Conservation (phyloP, 2,329 filamentous ascomycete species). For the Orbilia quercus region DNA sequence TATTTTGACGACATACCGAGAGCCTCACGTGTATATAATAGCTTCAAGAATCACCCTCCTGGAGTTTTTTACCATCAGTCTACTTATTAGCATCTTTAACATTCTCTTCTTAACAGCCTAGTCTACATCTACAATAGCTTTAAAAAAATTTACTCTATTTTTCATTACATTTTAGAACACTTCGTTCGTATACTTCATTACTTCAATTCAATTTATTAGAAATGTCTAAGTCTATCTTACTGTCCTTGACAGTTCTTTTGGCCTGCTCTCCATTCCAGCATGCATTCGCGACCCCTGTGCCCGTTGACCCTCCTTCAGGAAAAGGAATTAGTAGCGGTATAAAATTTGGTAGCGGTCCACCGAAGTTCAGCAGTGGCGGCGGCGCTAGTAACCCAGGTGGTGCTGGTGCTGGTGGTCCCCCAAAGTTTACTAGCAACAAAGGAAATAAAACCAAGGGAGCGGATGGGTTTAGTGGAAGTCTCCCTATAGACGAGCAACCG, state of each 20-base stretch:
- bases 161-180: too few relatives aligned
- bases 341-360: slow-evolving; percentile 20
- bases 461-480: slow-evolving; percentile 12
- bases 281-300: slow-evolving; percentile 14
- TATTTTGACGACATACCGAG: too few relatives aligned
- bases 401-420: slow-evolving; percentile 3
- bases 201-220: background rate
- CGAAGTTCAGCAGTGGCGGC: slow-evolving; percentile 5
- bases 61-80: too few relatives aligned
- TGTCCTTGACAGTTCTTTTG: background rate
- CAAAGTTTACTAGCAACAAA: slow-evolving; percentile 22
- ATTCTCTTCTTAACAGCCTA: too few relatives aligned
- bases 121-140: too few relatives aligned
- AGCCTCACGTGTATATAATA: background rate
- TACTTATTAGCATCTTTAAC: too few relatives aligned
- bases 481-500: background rate
- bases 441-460: background rate
- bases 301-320: slow-evolving; percentile 20
- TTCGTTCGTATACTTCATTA: too few relatives aligned
- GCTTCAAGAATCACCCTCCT: background rate
- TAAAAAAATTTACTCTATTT: too few relatives aligned
- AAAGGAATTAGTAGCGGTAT: slow-evolving; percentile 14
- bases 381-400: slow-evolving; percentile 3
- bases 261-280: slow-evolving; percentile 14
- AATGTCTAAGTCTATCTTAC: background rate